Base-by-base conservation (phyloP, 305 asterid genomes). In the Nicotiana rustica region DNA sequence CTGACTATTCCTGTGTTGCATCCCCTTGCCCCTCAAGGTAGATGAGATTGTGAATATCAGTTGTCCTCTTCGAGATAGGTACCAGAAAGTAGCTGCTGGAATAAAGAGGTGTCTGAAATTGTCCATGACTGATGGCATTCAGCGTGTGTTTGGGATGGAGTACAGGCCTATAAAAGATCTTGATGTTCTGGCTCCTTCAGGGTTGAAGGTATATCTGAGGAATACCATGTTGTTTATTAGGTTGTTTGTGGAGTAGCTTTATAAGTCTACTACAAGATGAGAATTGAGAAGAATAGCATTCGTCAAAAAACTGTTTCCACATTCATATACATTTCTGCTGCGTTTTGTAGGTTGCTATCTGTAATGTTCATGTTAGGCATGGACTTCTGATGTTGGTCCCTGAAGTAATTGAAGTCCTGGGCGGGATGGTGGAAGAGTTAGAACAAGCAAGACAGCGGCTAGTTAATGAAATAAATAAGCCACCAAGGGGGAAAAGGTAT, bases 91-190 rank as follows among this genome's bases (percentile, higher is more conserved):
- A 76, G 88, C 92, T 47, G 82, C 97, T 35, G 99, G 99, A 88
- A 81, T 77, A 86, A 92, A 92, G 88, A 93, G 98, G 87, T 96
- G 99, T 82, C 95, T 96, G 84, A 96, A 96, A 87, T 85, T 96
- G 82, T 94, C 97, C 56, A 92, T 96, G 95, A 96, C 97, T 0
- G 99, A 96, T 92, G 99, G 99, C 31, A 87, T 91, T 55, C 99
- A 93, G 81, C 96, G 92, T 29, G 94, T 96, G 84, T 94, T 94
- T 89, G 99, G 94, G 86, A 96, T 94, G 95, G 99, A 96, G 89
- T 96, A 96, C 88, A 91, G 98, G 84, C 93, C 97, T 18, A 90
- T 94, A 84, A 89, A 92, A 83, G 95, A 91, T 88, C 95, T 95
- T 83, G 92, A 91, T 47, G 90, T 89, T 85, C 85, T 93, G 70